phyloP scores from a whole-genome alignment of 2,329 filamentous ascomycete species.

The Fonsecaea pedrosoi region DNA sequence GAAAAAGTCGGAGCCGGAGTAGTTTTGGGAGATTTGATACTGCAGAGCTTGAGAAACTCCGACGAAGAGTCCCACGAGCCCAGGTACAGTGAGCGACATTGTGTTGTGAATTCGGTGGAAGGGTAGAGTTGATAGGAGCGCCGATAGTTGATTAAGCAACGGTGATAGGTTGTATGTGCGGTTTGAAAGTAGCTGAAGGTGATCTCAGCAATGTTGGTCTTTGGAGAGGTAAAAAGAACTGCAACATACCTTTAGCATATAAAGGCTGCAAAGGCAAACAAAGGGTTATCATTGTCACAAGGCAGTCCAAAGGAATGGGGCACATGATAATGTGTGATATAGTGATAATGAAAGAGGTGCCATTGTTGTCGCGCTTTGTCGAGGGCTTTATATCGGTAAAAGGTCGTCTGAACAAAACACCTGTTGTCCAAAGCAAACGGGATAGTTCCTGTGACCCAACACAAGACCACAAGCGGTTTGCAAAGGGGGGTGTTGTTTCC shows the following conservation, averaged over 20 bases:
- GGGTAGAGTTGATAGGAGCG: neutral
- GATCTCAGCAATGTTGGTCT: neutral
- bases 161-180: neutral
- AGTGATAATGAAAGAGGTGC: neutral
- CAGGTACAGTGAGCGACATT: neutral
- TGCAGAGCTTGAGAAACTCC: neutral
- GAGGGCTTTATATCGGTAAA: neutral
- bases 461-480: neutral
- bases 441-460: neutral
- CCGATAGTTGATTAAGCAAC: neutral
- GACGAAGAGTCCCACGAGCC: neutral
- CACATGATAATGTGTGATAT: neutral
- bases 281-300: neutral
- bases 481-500: neutral
- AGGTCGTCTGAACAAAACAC: constrained; percentile 1
- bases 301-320: neutral
- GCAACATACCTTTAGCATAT: constrained; percentile 3
- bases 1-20: constrained; percentile 56
- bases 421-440: constrained; percentile 4
- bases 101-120: neutral
- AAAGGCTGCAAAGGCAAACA: neutral
- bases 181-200: neutral
- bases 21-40: constrained; percentile 43
- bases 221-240: neutral
- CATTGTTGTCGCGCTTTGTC: neutral